phyloP scores from a whole-genome alignment of 148 eudicot species.

The Camellia granthamiana region DNA sequence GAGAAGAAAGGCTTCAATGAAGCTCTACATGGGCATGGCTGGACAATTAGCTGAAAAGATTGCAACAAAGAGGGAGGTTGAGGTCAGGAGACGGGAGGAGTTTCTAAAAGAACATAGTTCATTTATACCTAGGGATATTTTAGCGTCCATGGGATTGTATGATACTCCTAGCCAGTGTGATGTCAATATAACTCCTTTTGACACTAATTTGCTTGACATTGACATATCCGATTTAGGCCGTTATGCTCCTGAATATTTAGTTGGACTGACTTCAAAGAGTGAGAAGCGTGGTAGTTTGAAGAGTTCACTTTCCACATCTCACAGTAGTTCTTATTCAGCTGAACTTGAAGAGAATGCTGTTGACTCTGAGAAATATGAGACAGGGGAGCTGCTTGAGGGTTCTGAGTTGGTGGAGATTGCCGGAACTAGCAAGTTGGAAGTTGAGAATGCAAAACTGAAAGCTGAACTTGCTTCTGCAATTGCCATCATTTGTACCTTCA shows the following conservation, averaged over 20 bases:
- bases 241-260: slow-evolving; percentile 80
- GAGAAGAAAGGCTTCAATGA: slow-evolving; percentile 90
- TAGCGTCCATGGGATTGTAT: slow-evolving; percentile 84
- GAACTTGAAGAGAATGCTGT: slow-evolving; percentile 41
- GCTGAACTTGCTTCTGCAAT: slow-evolving; percentile 97
- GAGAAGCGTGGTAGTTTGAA: slow-evolving; percentile 56
- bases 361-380: slow-evolving; percentile 40
- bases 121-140: slow-evolving; percentile 80
- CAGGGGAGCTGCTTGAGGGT: slow-evolving; percentile 47
- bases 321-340: slow-evolving; percentile 41
- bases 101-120: slow-evolving; percentile 64
- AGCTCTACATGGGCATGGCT: slow-evolving; percentile 98
- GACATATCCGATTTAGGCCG: slow-evolving; percentile 75
- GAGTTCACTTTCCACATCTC: slow-evolving; percentile 53
- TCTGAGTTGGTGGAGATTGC: slow-evolving; percentile 79
- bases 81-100: slow-evolving; percentile 78
- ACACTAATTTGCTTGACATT: slow-evolving; percentile 78
- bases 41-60: slow-evolving; percentile 97
- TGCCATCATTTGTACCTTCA: slow-evolving; percentile 64
- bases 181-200: slow-evolving; percentile 86
- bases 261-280: slow-evolving; percentile 52
- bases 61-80: slow-evolving; percentile 82
- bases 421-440: slow-evolving; percentile 91
- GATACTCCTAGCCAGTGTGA: slow-evolving; percentile 92
- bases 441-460: slow-evolving; percentile 89